phyloP scores from a whole-genome alignment of 2,329 filamentous ascomycete species.

The Orbilia quercus region DNA sequence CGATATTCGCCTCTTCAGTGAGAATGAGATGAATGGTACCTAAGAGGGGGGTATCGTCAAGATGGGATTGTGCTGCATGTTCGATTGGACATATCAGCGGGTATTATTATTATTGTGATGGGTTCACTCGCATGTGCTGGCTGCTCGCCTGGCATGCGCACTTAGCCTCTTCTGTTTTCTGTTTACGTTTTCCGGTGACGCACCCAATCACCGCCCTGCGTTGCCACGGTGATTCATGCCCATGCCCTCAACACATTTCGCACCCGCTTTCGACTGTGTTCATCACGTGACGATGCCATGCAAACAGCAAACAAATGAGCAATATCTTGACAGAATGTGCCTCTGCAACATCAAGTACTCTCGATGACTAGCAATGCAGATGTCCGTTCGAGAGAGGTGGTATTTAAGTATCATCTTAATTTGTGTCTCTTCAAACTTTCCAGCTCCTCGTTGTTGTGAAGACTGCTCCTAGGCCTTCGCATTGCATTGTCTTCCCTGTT shows the following conservation, averaged over 20 bases:
- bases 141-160: constrained; percentile 23
- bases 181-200: constrained; percentile 31
- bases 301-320: neutral
- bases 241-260: constrained; percentile 25
- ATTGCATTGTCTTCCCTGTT: no score
- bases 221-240: constrained; percentile 47
- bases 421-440: no score
- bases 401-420: no score
- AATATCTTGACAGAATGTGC: no score
- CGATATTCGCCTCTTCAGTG: constrained; percentile 7
- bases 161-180: constrained; percentile 37
- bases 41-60: constrained; percentile 21
- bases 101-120: constrained; percentile 22
- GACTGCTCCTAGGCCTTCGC: no score
- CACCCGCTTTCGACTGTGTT: neutral
- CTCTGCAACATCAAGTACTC: neutral
- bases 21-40: constrained; percentile 7
- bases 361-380: no score
- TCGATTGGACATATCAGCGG: constrained; percentile 23
- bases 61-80: constrained; percentile 38
- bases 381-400: no score
- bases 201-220: constrained; percentile 37
- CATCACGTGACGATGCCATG: neutral
- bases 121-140: no score
- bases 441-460: no score